Evolutionary conservation across 768 basidiomycete genomes (phyloP), one percentile per base, ranked within the genome.

Genomic region (Collybiopsis confluens): DNA sequence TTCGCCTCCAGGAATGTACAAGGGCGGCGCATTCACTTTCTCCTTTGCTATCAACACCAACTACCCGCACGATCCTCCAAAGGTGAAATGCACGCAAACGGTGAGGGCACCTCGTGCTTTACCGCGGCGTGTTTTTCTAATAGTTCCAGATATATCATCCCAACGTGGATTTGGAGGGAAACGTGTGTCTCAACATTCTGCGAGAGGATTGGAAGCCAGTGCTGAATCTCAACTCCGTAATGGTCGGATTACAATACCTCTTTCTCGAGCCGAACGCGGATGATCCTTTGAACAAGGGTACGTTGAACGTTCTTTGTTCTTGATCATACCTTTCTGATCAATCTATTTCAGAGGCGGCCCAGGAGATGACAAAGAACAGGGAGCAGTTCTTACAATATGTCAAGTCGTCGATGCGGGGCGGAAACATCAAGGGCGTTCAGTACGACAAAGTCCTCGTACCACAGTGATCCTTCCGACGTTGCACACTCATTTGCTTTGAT

Each of bases 121-220:
- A 27, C 41, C 20, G 3, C 37, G 21, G 11, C 23, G 37, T n/a
- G 54, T 26, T n/a, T 18, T 37, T 38, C 11, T 45, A 36, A 7
- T 27, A 48, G 20, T 33, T 47, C 23, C 59, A 98, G 96, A 98
- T 98, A 65, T 99, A 99, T 69, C 97, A 99, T 68, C 97, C 97
- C 1, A 99, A 99, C 64, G 88, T 99, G 49, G 97, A 99, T 69
- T 80, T 97, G 35, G 93, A 98, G 66, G 97, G 97, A 42, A 98
- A 98, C 61, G 96, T 99, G 43, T 99, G 97, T 75, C 70, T 99
- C 62, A 98, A 98, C 72, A 98, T 98, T 67, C 81, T 98, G 55
- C 85, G 97, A 67, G 97, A 99, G 75, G 97, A 99, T 73, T 99
- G 97, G 97, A 99, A 99, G 66, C 97, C 97, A 4, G 97, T 99